Conservation (phyloP, 306 rosid species). For the Pterocarpus santalinus region DNA sequence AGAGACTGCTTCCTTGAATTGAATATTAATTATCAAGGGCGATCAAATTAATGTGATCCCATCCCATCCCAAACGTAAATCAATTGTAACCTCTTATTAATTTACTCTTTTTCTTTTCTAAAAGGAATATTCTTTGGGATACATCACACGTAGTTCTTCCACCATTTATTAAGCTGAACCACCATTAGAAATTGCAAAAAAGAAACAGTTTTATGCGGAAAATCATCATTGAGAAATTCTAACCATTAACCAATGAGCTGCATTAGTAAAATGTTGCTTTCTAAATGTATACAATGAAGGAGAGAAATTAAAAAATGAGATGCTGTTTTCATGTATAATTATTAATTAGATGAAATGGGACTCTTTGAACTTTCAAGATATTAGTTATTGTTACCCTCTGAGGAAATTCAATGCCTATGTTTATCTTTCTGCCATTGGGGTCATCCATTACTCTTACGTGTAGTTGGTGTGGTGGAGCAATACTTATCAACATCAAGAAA, state of each 20-base stretch:
- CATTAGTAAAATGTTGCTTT: constrained; percentile 52
- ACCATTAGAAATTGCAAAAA: constrained; percentile 19
- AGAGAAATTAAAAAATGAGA: constrained; percentile 13
- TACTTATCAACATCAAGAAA: constrained; percentile 28
- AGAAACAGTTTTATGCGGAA: constrained; percentile 46
- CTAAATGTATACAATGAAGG: constrained; percentile 5
- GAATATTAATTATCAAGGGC: constrained; percentile 37
- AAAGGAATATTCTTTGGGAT: no score
- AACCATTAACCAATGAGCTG: constrained; percentile 27
- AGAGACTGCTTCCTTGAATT: constrained; percentile 34
- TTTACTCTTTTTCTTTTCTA: neutral
- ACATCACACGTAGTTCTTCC: neutral
- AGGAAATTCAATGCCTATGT: no score
- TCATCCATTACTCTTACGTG: constrained; percentile 24
- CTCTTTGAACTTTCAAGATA: neutral
- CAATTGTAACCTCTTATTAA: neutral
- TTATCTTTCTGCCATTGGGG: neutral
- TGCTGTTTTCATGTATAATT: constrained; percentile 46
- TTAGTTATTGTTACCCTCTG: constrained; percentile 26
- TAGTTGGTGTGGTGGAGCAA: constrained; percentile 34
- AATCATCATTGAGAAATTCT: constrained; percentile 39
- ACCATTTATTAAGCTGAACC: constrained; percentile 30
- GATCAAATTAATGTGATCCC: constrained; percentile 44
- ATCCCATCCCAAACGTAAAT: constrained; percentile 30
- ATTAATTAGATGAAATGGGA: constrained; percentile 15